These are phyloP conservation scores for Candida sojae DNA, from an alignment of 1,139 yeast genomes.

Conservation along the genomic window DNA sequence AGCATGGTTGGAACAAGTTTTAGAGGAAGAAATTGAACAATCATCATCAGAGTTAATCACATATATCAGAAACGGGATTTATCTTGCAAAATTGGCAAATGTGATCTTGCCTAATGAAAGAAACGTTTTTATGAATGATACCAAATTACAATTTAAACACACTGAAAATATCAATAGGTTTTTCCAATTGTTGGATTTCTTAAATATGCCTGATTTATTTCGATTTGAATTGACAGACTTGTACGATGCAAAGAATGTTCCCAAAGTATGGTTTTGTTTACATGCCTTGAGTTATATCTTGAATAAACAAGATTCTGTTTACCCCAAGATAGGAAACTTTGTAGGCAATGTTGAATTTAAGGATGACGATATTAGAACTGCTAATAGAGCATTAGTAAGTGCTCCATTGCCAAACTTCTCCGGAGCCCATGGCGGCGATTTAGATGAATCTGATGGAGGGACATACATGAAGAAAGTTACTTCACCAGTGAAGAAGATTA, in stretches of 20 bases:
- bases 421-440: slow-evolving; percentile 36
- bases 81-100: slow-evolving; percentile 77
- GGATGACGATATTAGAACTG: slow-evolving; percentile 65
- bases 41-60: slow-evolving; percentile 52
- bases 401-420: slow-evolving; percentile 66
- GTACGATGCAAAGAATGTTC: slow-evolving; percentile 89
- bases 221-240: slow-evolving; percentile 89
- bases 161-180: slow-evolving; percentile 91
- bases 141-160: slow-evolving; percentile 77
- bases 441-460: slow-evolving; percentile 19
- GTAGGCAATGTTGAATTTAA: slow-evolving; percentile 65
- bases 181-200: slow-evolving; percentile 66
- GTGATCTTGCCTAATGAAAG: slow-evolving; percentile 69
- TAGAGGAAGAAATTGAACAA: slow-evolving; percentile 57
- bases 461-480: slow-evolving; percentile 27
- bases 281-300: slow-evolving; percentile 84
- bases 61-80: slow-evolving; percentile 77
- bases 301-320: slow-evolving; percentile 48
- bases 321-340: slow-evolving; percentile 64
- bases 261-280: slow-evolving; percentile 90
- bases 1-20: slow-evolving; percentile 42
- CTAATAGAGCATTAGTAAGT: slow-evolving; percentile 67
- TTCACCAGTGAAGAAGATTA: slow-evolving; percentile 8
- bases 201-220: slow-evolving; percentile 83
- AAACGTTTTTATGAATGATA: slow-evolving; percentile 41